These are phyloP conservation scores for Serendipita sp. DNA, from an alignment of 768 basidiomycete genomes.

Conservation along the genomic window DNA sequence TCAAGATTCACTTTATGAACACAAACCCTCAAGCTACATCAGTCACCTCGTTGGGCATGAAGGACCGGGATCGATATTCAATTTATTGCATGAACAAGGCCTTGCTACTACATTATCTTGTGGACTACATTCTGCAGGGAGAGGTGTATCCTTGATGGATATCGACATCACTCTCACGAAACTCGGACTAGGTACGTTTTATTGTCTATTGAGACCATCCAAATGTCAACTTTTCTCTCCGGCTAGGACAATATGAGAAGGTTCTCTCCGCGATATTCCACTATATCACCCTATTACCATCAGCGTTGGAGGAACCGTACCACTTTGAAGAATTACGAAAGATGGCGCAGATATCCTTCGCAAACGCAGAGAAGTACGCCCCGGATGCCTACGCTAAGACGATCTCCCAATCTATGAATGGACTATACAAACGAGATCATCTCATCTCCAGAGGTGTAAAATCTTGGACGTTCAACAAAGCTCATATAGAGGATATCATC, in stretches of 20 bases:
- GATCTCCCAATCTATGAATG: slow-evolving; percentile 56
- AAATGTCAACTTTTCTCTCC: neutral
- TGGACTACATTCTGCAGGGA: neutral
- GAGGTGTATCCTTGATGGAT: neutral
- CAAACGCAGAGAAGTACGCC: slow-evolving; percentile 69
- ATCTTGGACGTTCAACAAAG: slow-evolving; percentile 56
- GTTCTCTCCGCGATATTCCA: slow-evolving; percentile 59
- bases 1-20: slow-evolving; percentile 9
- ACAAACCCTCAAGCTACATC: slow-evolving; percentile 21
- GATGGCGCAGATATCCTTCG: slow-evolving; percentile 70
- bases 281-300: slow-evolving; percentile 55
- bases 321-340: slow-evolving; percentile 61
- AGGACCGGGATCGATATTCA: slow-evolving; percentile 9
- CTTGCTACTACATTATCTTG: neutral
- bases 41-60: slow-evolving; percentile 26
- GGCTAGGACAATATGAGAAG: slow-evolving; percentile 53
- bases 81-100: neutral
- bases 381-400: slow-evolving; percentile 67
- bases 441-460: slow-evolving; percentile 55
- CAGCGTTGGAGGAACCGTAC: slow-evolving; percentile 39
- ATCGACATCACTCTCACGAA: neutral
- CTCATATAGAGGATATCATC: slow-evolving; percentile 44
- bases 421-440: slow-evolving; percentile 64
- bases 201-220: neutral
- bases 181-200: neutral